Percentiles rank a stretch among this genome's conserved stretches.
Evolutionary conservation across 805 yeast genomes (phyloP).

Genomic region (Suhomyces tanzawaensis): DNA sequence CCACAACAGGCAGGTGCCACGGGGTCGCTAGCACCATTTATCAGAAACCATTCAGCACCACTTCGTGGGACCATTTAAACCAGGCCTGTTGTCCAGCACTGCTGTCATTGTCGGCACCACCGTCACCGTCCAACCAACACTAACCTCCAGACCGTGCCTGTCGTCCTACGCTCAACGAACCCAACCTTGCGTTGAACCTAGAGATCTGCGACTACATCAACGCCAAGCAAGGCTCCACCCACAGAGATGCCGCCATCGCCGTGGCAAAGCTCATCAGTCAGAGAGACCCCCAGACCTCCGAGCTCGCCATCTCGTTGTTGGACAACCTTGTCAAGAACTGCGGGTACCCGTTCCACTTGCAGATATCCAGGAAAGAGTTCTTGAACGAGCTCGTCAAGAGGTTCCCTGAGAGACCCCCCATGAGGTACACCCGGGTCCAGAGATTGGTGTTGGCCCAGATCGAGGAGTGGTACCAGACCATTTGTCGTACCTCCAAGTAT

Average conservation of each 20-base stretch:
- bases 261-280: conserved; percentile 80
- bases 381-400: conserved; percentile 87
- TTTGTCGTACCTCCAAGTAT: conserved; percentile 84
- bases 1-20: background rate
- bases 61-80: background rate
- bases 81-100: background rate
- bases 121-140: no score
- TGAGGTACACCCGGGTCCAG: conserved; percentile 79
- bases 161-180: conserved; percentile 76
- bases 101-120: no score
- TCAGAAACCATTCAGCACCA: no score
- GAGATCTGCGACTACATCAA: conserved; percentile 94
- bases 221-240: conserved; percentile 85
- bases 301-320: conserved; percentile 76
- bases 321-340: conserved; percentile 96
- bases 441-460: conserved; percentile 82
- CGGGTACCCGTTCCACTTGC: conserved; percentile 95
- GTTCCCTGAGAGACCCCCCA: conserved; percentile 94
- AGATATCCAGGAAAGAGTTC: conserved; percentile 91
- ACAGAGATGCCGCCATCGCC: conserved; percentile 88
- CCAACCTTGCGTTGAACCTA: conserved; percentile 81
- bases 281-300: conserved; percentile 78
- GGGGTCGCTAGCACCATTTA: no score
- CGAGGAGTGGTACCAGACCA: conserved; percentile 96
- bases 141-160: conserved; percentile 70